phyloP scores from a whole-genome alignment of 1,139 yeast genomes.

The Spathaspora sp. region DNA sequence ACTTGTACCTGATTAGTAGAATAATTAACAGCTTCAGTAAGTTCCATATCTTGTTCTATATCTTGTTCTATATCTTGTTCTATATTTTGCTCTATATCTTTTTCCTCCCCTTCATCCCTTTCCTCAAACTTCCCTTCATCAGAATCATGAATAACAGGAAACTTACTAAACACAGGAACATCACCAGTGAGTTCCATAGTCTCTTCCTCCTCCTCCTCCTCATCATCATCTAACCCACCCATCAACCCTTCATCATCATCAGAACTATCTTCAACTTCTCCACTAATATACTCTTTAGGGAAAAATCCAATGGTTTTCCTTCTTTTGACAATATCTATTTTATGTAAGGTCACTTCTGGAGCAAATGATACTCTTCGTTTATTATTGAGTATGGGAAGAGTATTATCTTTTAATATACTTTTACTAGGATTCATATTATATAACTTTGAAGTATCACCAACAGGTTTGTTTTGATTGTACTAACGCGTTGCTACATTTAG shows the following conservation, averaged over 20 bases:
- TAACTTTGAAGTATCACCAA: slow-evolving; percentile 3
- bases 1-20: too few species aligned
- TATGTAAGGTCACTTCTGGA: slow-evolving; percentile 73
- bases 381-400: slow-evolving; percentile 21
- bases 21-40: neutral
- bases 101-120: slow-evolving; percentile 4
- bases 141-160: neutral
- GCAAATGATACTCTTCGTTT: slow-evolving; percentile 69
- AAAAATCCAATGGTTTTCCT: slow-evolving; percentile 30
- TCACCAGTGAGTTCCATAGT: slow-evolving; percentile 3
- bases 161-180: neutral
- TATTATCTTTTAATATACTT: slow-evolving; percentile 28
- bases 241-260: slow-evolving; percentile 20
- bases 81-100: slow-evolving; percentile 1
- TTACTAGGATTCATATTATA: slow-evolving; percentile 17
- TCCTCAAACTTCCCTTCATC: neutral
- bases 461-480: neutral
- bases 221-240: slow-evolving; percentile 13
- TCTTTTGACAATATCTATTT: slow-evolving; percentile 50
- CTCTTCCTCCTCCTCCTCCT: neutral
- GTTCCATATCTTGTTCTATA: slow-evolving; percentile 4
- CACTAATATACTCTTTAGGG: slow-evolving; percentile 1
- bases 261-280: slow-evolving; percentile 2
- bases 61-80: neutral
- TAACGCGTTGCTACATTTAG: too few species aligned